Evolutionary conservation across 768 basidiomycete species (phyloP), one percentile per base, ranked within the genome.

Genomic region (Leucogyrophana mollusca): DNA sequence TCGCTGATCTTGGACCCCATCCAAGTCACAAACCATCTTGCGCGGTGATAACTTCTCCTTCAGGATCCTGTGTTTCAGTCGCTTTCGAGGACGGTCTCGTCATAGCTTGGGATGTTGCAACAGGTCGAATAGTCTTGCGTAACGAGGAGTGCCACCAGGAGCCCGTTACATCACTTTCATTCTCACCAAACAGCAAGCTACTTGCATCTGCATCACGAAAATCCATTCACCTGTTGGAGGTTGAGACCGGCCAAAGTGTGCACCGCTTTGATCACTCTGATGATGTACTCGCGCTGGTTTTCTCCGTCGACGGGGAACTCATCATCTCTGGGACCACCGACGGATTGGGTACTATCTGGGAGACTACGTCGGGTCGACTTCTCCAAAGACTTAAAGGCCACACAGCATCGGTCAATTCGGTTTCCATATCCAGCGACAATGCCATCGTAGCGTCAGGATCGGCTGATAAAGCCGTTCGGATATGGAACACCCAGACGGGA

Each of bases 281-380:
- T 16, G 23, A 43, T 1, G 60, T 65, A 24, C 43, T 21, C 2
- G 36, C 52, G 6, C 37, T 65, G 36, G 52, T 22, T 1, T 65
- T 64, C 44, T 58, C 60, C 1, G 42, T 36, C 11, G 54, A 62
- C 32, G 56, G 58, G 0, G 30, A 23, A 2, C n/a, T 33, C 7
- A 24, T 65, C 11, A 46, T 54, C 24, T 66, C 64, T 3, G 58
- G 62, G 11, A 53, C 56, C 2, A 48, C 51, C 33, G 59, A 65
- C 24, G 50, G 57, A 3, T 34, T 53, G 5, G 17, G 59, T 27
- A 52, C 55, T 9, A 18, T 59, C 18, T 64, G 64, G 63, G 54
- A 65, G 24, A 37, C 46, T 43, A 35, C 35, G 4, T 49, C 23
- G 0, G 58, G 58, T 18, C 50, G 49, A 35, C 2, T 51, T 9